A percentile compares a stretch with the other conserved stretches of the same genome.
These are phyloP conservation scores for Neofusicoccum laricinum DNA, from an alignment of 2,329 filamentous ascomycete genomes.

Conservation along the genomic window DNA sequence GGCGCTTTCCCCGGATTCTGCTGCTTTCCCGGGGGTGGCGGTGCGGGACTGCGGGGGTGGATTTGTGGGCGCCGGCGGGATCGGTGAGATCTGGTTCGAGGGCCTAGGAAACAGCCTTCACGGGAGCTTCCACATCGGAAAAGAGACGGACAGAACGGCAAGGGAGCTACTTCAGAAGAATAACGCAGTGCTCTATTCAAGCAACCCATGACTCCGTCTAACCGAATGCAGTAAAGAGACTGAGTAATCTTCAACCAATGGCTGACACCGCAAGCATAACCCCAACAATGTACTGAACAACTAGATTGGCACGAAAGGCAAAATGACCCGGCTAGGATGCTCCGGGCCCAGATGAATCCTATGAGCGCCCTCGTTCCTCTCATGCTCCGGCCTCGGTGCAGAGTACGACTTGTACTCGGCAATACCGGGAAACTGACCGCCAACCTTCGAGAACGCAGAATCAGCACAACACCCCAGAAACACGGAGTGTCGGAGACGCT, in stretches of 20 bases:
- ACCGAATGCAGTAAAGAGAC: neutral
- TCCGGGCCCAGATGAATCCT: conserved; percentile 38
- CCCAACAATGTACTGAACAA: no score
- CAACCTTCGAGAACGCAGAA: conserved; percentile 16
- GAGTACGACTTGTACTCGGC: conserved; percentile 42
- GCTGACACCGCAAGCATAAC: no score
- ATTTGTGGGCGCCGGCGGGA: neutral
- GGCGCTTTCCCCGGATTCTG: neutral
- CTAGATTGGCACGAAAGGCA: conserved; percentile 31
- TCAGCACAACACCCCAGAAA: neutral
- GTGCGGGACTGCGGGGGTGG: neutral
- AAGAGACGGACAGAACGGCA: neutral
- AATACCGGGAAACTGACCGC: conserved; percentile 30
- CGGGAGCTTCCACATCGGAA: neutral
- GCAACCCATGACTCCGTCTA: neutral
- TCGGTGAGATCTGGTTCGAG: neutral
- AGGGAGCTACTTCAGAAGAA: neutral
- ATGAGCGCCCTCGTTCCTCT: conserved; percentile 42
- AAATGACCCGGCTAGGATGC: conserved; percentile 37
- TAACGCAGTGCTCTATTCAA: no score
- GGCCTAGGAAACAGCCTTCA: neutral
- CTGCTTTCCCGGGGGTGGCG: neutral
- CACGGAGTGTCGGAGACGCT: no score
- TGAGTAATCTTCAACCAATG: neutral
- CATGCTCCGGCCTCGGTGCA: conserved; percentile 38